Evolutionary conservation across 176 grass and related monocot species (phyloP), one percentile per base, ranked within the genome.

Genomic region (Tuctoria greenei): DNA sequence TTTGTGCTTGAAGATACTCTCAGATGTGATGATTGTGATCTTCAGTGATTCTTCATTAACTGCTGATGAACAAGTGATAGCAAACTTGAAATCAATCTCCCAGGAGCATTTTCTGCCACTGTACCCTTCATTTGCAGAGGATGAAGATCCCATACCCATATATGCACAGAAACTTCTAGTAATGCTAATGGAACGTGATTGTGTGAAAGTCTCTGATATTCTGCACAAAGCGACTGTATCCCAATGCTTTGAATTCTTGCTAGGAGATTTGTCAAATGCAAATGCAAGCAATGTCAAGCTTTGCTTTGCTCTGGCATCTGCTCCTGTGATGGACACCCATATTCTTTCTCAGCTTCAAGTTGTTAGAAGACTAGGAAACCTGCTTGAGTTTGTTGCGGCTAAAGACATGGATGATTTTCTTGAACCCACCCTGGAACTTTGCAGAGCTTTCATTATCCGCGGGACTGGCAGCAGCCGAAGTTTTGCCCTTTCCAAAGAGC

Each of bases 321-420:
- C 95, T 74, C 82, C 91, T 0, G 95, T 95, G 60, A 94, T 95
- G 91, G 87, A 99, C 62, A 83, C 84, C 74, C 84, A 80, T 77
- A 90, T 99, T 69, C 81, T 99, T 71, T 99, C 91, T 39, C 91
- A 99, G 64, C 88, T 99, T 77, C 84, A 83, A 60, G 91, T 92
- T 46, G 89, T 92, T 67, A 92, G 95, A 82, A 99, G 82, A 86
- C 86, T 99, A 10, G 95, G 95, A 58, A 99, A 92, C 67, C 84
- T 99, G 55, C 77, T 99, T 23, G 95, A 99, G 75, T 95, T 99
- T 80, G 91, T 95, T 62, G 84, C 66, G 73, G 89, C 91, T 62
- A 99, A 95, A 81, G 89, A 86, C 46, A 99, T 99, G 95, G 87
- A 92, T 64, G 95, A 99, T 86, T 99, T 99, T 80, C 86, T 99